Base-by-base conservation (phyloP, 75 land plant species). In the Sequoia sempervirens region DNA sequence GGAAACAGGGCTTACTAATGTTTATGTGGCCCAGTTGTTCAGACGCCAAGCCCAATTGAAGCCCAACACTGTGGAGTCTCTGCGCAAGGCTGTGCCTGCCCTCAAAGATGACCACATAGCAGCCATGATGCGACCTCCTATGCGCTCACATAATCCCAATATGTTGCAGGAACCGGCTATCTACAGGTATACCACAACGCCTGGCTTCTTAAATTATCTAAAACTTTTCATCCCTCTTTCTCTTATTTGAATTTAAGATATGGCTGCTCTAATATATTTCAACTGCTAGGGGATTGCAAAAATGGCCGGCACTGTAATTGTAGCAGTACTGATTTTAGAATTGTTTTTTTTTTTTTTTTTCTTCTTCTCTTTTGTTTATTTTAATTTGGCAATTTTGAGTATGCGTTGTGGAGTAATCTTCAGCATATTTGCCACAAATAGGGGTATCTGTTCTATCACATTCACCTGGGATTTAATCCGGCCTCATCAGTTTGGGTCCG, bases 1-100 rank as follows among this genome's bases (percentile, higher is more conserved):
- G 26, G 91, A 92, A 86, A 93, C 95, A 4, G 99, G 98, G 45
- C 86, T 97, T 43, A 97, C 99, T 81, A 97, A 97, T 88, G 98
- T 97, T 36, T 97, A 95, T 90, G 99, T 97, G 36, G 98, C 91
- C 12, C 99, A 97, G 93, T 93, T 97, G 23, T 85, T 97, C 83
- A 86, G 86, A 9, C 89, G 99, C 64, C 99, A 97, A 84, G 98
- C 98, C 26, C 93, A 88, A 47, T 91, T 95, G 81, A 89, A 91
- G 76, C 93, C 94, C 26, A 92, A 83, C 3, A 89, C 97, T 15
- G 99, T 89, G 18, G 84, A 84, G 14, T 80, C 83, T 64, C 83
- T 96, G 14, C 84, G 81, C 45, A 76, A 86, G 2, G 95, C 96
- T 20, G 80, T 96, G 40, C 99, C 98, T 2, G 79, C 74, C 10